Evolutionary conservation across 371 early-diverging fungal genomes (phyloP).

Genomic region (Smittium culicis): DNA sequence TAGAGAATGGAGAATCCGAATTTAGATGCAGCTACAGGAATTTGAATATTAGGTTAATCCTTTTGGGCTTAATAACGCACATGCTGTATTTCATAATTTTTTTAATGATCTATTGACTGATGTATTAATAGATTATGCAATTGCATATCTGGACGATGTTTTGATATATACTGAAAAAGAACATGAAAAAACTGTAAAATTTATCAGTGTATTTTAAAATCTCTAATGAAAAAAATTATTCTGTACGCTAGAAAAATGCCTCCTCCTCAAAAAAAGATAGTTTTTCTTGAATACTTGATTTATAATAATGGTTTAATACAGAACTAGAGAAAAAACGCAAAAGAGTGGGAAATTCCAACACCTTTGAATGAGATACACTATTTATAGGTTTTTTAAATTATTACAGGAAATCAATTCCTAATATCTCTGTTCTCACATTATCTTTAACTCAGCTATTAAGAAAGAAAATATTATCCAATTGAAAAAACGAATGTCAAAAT

Average conservation of each 20-base stretch:
- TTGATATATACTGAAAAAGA: slow-evolving; percentile 35
- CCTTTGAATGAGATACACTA: slow-evolving; percentile 15
- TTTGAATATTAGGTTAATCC: no score
- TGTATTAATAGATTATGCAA: slow-evolving; percentile 24
- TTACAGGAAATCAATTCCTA: slow-evolving; percentile 20
- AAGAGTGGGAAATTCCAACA: slow-evolving; percentile 12
- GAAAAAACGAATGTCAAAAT: not conserved
- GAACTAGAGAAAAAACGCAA: not conserved
- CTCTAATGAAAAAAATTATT: slow-evolving; percentile 16
- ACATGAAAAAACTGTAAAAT: slow-evolving; percentile 34
- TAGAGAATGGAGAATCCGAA: not conserved
- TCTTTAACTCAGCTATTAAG: slow-evolving; percentile 20
- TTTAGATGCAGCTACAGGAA: no score
- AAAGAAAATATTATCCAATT: slow-evolving; percentile 6
- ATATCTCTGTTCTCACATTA: slow-evolving; percentile 15
- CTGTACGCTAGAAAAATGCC: slow-evolving; percentile 37
- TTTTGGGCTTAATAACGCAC: slow-evolving; percentile 22
- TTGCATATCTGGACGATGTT: slow-evolving; percentile 43
- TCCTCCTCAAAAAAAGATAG: slow-evolving; percentile 26
- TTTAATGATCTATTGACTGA: slow-evolving; percentile 30
- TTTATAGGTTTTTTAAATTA: slow-evolving; percentile 32
- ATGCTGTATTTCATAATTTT: slow-evolving; percentile 28
- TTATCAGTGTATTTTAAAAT: slow-evolving; percentile 23
- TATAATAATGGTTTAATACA: not conserved
- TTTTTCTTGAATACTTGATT: slow-evolving; percentile 34